Percentiles rank a stretch among this genome's conserved stretches.
Conservation (phyloP, 1,284 basidiomycete species). For the Microbotryomycetes sp. region DNA sequence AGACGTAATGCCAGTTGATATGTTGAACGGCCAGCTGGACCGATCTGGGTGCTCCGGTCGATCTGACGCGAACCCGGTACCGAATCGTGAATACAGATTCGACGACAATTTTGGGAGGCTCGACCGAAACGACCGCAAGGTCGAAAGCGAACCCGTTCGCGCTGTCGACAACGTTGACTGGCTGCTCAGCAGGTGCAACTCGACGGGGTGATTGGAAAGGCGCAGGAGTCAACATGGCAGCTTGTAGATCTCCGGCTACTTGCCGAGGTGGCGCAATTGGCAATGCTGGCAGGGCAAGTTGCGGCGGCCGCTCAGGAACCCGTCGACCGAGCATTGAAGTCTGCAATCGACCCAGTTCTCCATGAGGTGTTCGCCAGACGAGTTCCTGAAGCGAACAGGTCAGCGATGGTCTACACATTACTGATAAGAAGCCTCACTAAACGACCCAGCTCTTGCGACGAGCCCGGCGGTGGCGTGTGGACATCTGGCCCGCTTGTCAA, state of each 20-base stretch:
- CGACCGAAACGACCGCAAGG: constrained; percentile 1
- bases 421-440: not conserved
- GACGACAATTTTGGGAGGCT: not conserved
- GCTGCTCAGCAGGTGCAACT: not conserved
- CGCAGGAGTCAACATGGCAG: not conserved
- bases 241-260: not conserved
- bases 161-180: not conserved
- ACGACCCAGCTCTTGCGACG: constrained; percentile 8
- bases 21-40: not conserved
- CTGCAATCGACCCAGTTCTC: constrained; percentile 35
- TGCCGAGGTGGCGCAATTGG: not conserved
- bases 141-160: constrained; percentile 6
- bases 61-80: not conserved
- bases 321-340: constrained; percentile 26
- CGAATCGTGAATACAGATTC: not conserved
- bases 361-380: constrained; percentile 36
- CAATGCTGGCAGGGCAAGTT: not conserved
- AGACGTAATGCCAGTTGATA: not conserved
- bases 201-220: not conserved
- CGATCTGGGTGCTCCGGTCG: not conserved
- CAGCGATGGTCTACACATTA: not conserved
- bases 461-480: not conserved
- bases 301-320: constrained; percentile 10
- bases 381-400: constrained; percentile 33
- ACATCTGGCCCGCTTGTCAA: constrained; percentile 3